These are phyloP conservation scores for Beta corolliflora DNA, from an alignment of 179 eudicot species.

Conservation along the genomic window DNA sequence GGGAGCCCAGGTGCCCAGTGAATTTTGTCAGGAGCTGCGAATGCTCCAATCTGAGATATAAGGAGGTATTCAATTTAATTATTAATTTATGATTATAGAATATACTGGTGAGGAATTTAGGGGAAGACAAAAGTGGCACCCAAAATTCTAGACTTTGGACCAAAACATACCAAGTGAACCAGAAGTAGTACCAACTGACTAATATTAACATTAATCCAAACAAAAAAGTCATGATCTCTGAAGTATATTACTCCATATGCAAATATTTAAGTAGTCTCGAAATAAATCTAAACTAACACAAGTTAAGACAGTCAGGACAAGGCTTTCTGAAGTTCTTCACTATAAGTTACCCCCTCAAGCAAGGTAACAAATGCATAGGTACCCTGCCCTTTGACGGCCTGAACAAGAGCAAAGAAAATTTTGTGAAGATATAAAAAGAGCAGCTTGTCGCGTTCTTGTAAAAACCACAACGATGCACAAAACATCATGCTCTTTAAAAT, in stretches of 20 bases:
- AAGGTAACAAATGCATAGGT: slow-evolving; percentile 95
- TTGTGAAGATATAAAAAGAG: neutral
- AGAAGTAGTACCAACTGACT: too few species aligned
- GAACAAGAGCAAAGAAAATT: slow-evolving; percentile 9
- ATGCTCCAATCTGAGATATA: slow-evolving; percentile 77
- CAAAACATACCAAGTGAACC: slow-evolving; percentile 99
- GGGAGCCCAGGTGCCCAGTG: slow-evolving; percentile 98
- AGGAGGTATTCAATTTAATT: neutral
- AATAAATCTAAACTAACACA: slow-evolving; percentile 32
- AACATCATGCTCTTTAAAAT: neutral
- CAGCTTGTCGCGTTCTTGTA: neutral
- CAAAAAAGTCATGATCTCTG: neutral
- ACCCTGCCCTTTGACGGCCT: slow-evolving; percentile 98
- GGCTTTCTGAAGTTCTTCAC: slow-evolving; percentile 92
- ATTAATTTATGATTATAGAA: neutral
- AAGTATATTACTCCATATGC: neutral
- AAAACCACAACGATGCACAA: neutral
- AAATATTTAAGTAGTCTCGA: too few species aligned
- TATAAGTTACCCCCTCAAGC: slow-evolving; percentile 87
- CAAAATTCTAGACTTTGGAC: slow-evolving; percentile 56
- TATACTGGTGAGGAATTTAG: slow-evolving; percentile 34
- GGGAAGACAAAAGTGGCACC: neutral
- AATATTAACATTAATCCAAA: slow-evolving; percentile 68
- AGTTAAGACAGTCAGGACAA: slow-evolving; percentile 61
- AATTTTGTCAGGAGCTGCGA: slow-evolving; percentile 82